Evolutionary conservation across 441 rosid species (phyloP).

Genomic region (Adansonia madagascariensis): DNA sequence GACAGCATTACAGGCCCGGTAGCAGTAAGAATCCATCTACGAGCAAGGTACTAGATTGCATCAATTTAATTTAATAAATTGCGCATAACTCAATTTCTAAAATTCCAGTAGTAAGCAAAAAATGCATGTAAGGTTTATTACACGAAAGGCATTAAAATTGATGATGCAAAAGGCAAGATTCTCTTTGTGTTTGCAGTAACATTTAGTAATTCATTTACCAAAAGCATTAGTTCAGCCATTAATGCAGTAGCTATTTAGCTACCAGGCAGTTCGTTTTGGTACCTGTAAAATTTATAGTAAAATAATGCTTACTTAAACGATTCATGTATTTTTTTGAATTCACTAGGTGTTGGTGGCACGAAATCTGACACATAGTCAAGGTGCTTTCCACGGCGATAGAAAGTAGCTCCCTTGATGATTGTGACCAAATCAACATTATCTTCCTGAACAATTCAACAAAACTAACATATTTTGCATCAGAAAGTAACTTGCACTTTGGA

Average conservation of each 20-base stretch:
- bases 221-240: background rate
- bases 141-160: background rate
- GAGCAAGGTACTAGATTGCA: background rate
- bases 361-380: conserved; percentile 64
- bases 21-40: conserved; percentile 45
- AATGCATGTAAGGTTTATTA: background rate
- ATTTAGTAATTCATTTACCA: background rate
- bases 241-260: background rate
- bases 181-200: background rate
- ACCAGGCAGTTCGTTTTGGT: background rate
- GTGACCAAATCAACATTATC: conserved; percentile 68
- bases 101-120: background rate
- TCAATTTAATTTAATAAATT: conserved; percentile 13
- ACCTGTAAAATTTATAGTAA: conserved; percentile 5
- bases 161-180: background rate
- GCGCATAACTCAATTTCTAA: background rate
- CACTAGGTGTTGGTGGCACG: conserved; percentile 65
- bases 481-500: conserved; percentile 13
- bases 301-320: conserved; percentile 48
- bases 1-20: conserved; percentile 79
- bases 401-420: conserved; percentile 62
- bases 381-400: conserved; percentile 69
- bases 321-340: conserved; percentile 52
- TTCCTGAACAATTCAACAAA: conserved; percentile 51
- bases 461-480: background rate